phyloP scores from a whole-genome alignment of 352 stramenopile species.

The Pythium vanterpoolii region DNA sequence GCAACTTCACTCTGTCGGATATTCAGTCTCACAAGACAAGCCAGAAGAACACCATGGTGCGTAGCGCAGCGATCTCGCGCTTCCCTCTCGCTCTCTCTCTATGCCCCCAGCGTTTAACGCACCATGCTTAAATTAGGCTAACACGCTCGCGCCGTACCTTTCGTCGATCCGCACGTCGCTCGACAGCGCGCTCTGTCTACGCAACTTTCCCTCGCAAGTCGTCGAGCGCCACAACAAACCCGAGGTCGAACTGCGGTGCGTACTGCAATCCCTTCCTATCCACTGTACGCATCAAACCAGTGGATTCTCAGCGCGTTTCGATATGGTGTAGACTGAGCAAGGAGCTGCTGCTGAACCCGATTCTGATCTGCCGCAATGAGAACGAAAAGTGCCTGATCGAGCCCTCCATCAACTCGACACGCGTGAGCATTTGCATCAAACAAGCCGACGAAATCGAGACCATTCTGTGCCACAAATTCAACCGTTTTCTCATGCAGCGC shows the following conservation, averaged over 20 bases:
- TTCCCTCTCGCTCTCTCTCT: neutral
- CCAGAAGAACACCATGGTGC: conserved; percentile 3
- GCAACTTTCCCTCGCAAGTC: conserved; percentile 96
- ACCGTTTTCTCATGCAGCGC: conserved; percentile 95
- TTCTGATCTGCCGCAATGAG: conserved; percentile 93
- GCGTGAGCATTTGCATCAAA: conserved; percentile 95
- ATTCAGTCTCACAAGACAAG: neutral
- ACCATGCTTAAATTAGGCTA: conserved; percentile 31
- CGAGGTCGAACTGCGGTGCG: conserved; percentile 90
- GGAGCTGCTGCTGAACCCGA: conserved; percentile 92
- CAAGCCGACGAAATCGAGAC: conserved; percentile 93
- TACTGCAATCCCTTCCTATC: neutral
- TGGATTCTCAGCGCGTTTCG: neutral
- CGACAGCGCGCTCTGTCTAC: conserved; percentile 89
- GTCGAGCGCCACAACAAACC: conserved; percentile 97
- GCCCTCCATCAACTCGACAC: conserved; percentile 93
- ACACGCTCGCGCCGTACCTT: conserved; percentile 91
- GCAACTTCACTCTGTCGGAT: conserved; percentile 2
- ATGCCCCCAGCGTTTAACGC: neutral
- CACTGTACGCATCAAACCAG: neutral
- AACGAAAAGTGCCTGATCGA: conserved; percentile 94
- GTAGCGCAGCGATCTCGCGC: too few species aligned
- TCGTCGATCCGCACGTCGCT: conserved; percentile 91
- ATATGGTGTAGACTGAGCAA: conserved; percentile 73
- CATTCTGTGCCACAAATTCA: conserved; percentile 95